Percentiles rank a stretch among this genome's conserved stretches.
phyloP scores from a whole-genome alignment of 495 filamentous ascomycete species.

The Annulohypoxylon moriforme region DNA sequence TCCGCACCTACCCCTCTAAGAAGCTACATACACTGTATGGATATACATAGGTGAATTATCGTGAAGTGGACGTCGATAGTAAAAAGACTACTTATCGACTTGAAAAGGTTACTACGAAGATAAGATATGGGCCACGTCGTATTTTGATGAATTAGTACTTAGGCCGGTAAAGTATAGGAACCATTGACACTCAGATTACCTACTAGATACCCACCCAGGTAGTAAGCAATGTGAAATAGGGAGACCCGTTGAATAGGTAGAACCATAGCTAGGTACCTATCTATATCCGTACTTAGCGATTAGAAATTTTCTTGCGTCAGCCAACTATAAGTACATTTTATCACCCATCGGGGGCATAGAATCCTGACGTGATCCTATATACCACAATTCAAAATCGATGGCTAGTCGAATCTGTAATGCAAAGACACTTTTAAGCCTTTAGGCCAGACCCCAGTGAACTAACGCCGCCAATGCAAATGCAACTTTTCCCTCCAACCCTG shows the following conservation, averaged over 20 bases:
- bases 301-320: background rate
- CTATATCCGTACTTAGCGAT: background rate
- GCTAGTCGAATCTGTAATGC: conserved; percentile 23
- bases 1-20: conserved; percentile 7
- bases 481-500: conserved; percentile 27
- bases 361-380: conserved; percentile 13
- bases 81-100: background rate
- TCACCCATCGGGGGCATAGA: conserved; percentile 12
- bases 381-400: background rate
- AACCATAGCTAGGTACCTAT: background rate
- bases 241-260: background rate
- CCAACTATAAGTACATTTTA: conserved; percentile 19
- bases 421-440: conserved; percentile 32
- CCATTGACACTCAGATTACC: too few species aligned
- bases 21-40: background rate
- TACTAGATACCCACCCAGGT: too few species aligned
- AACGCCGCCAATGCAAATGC: conserved; percentile 51
- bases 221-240: background rate
- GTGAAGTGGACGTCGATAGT: background rate
- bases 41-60: too few species aligned
- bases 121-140: too few species aligned
- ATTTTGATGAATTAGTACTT: too few species aligned
- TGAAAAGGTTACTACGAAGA: too few species aligned
- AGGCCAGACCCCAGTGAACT: conserved; percentile 25
- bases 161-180: too few species aligned